Conservation (phyloP, 1,139 yeast species). For the Geotrichum phurueaensis region DNA sequence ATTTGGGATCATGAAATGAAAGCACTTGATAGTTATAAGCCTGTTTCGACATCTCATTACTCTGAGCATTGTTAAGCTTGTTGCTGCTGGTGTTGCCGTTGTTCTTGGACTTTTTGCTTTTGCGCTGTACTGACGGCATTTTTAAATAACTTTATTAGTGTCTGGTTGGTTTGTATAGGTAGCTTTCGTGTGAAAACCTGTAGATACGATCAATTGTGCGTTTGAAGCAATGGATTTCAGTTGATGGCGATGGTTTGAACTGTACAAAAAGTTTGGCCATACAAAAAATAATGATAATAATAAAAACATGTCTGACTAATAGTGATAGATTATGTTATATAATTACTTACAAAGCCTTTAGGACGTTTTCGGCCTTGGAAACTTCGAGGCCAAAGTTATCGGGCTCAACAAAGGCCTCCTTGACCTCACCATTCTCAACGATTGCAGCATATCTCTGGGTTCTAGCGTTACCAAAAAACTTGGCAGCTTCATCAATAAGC, state of each 20-base stretch:
- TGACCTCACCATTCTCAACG: constrained; percentile 67
- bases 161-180: no score
- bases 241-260: no score
- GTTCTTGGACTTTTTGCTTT: neutral
- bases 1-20: constrained; percentile 73
- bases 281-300: no score
- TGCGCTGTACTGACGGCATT: constrained; percentile 7
- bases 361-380: constrained; percentile 46
- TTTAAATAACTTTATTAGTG: neutral
- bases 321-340: constrained; percentile 5
- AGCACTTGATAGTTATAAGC: constrained; percentile 70
- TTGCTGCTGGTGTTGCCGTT: constrained; percentile 7
- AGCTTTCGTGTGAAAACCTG: no score
- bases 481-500: constrained; percentile 58
- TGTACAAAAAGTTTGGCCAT: no score
- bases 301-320: neutral
- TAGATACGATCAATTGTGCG: neutral
- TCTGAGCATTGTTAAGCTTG: constrained; percentile 7
- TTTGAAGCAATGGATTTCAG: neutral
- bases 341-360: constrained; percentile 28
- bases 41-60: constrained; percentile 19
- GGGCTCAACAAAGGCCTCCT: constrained; percentile 66
- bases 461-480: constrained; percentile 68
- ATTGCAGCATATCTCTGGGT: constrained; percentile 71
- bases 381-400: constrained; percentile 66